Conservation (phyloP, 2,329 filamentous ascomycete genomes). For the Fusarium sp. region DNA sequence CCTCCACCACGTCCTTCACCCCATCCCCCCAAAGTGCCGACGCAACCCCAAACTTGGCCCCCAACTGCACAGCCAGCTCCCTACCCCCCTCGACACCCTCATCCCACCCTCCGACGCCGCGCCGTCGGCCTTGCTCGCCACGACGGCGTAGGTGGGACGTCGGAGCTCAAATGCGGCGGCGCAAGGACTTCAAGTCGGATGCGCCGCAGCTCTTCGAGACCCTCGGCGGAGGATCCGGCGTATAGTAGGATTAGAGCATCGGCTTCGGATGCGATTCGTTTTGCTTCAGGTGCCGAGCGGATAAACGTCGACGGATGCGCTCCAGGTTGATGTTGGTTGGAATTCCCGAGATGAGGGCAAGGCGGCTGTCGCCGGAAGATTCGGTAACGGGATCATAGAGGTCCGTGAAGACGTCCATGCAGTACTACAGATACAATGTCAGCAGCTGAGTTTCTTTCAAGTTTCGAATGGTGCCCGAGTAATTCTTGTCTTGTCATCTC, state of each 20-base stretch:
- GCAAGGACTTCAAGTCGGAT: slow-evolving; percentile 21
- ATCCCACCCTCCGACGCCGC: slow-evolving; percentile 31
- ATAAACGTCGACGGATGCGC: slow-evolving; percentile 31
- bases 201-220: slow-evolving; percentile 26
- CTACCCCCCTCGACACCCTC: slow-evolving; percentile 19
- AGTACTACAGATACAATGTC: slow-evolving; percentile 17
- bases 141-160: slow-evolving; percentile 18
- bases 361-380: slow-evolving; percentile 24
- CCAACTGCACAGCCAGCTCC: slow-evolving; percentile 25
- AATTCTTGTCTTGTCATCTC: not conserved
- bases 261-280: slow-evolving; percentile 19
- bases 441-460: not conserved
- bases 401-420: slow-evolving; percentile 30
- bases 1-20: slow-evolving; percentile 35
- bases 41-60: slow-evolving; percentile 28
- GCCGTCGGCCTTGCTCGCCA: slow-evolving; percentile 31
- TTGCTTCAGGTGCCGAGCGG: slow-evolving; percentile 7
- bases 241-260: slow-evolving; percentile 36
- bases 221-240: slow-evolving; percentile 15
- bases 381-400: slow-evolving; percentile 32
- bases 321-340: slow-evolving; percentile 26
- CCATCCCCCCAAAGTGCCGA: slow-evolving; percentile 37
- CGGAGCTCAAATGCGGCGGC: slow-evolving; percentile 6
- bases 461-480: not conserved
- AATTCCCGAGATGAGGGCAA: slow-evolving; percentile 23